phyloP scores from a whole-genome alignment of 305 asterid genomes.

The Rubia tinctorum region DNA sequence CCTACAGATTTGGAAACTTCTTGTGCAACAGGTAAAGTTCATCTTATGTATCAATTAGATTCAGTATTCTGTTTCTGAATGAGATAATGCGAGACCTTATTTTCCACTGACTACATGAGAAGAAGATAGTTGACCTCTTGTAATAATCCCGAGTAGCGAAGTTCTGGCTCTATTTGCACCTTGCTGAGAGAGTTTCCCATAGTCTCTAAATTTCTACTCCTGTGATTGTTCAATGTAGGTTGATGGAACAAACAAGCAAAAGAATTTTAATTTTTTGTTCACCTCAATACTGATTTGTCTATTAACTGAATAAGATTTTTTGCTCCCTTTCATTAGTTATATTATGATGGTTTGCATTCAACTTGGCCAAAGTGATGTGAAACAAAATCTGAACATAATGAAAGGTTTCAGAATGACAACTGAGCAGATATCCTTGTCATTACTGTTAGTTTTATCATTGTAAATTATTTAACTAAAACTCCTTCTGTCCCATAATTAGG shows the following conservation, averaged over 20 bases:
- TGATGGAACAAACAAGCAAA: not conserved
- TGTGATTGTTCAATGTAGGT: not conserved
- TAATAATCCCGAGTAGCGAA: not conserved
- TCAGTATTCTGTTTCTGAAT: not conserved
- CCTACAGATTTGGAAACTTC: conserved; percentile 95
- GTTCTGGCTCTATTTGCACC: not conserved
- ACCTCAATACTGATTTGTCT: not conserved
- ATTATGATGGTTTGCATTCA: not conserved
- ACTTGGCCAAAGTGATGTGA: not conserved
- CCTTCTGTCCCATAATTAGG: not conserved
- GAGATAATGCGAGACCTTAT: not conserved
- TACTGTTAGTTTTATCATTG: not conserved
- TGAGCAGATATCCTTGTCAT: not conserved
- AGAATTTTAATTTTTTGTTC: not conserved
- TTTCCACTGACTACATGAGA: not conserved
- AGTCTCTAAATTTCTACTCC: not conserved
- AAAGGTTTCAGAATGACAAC: not conserved
- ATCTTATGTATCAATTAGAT: not conserved
- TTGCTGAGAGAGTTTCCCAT: not conserved
- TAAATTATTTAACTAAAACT: too few relatives aligned
- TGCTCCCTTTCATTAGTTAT: not conserved
- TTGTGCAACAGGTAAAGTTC: conserved; percentile 81
- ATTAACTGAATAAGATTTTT: too few relatives aligned
- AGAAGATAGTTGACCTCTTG: not conserved
- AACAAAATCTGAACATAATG: not conserved